These are phyloP conservation scores for Tulasnella sp. DNA, from an alignment of 768 basidiomycete genomes.

Conservation along the genomic window DNA sequence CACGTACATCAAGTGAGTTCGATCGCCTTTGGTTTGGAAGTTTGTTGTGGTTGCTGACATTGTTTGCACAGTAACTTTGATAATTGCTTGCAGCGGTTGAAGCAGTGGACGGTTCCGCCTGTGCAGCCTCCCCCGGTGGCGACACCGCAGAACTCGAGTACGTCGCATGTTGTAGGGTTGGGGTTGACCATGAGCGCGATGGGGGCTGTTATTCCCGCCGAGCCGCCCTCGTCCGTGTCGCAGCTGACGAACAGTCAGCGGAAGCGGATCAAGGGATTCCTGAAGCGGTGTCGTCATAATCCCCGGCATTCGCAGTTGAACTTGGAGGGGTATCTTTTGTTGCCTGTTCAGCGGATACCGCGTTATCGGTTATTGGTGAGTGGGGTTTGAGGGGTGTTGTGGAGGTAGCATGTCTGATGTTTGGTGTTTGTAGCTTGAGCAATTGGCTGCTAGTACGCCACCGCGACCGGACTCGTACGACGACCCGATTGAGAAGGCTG, in stretches of 20 bases:
- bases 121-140: conserved; percentile 23
- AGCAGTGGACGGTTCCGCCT: conserved; percentile 56
- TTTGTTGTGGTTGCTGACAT: conserved; percentile 16
- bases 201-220: conserved; percentile 12
- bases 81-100: conserved; percentile 76
- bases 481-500: conserved; percentile 73
- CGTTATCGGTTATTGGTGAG: conserved; percentile 87
- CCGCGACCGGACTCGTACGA: conserved; percentile 61
- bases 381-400: conserved; percentile 18
- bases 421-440: conserved; percentile 50
- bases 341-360: conserved; percentile 93
- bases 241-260: conserved; percentile 62
- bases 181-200: conserved; percentile 41
- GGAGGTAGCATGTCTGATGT: neutral
- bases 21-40: no score
- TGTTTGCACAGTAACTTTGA: conserved; percentile 67
- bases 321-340: conserved; percentile 81
- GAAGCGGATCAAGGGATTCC: conserved; percentile 76
- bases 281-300: conserved; percentile 81
- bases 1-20: conserved; percentile 90
- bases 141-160: conserved; percentile 48
- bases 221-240: conserved; percentile 10
- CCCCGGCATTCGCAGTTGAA: conserved; percentile 89
- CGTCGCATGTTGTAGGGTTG: conserved; percentile 46
- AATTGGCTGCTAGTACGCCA: conserved; percentile 75